These are phyloP conservation scores for Vinca minor DNA, from an alignment of 257 asterid species.

Conservation along the genomic window DNA sequence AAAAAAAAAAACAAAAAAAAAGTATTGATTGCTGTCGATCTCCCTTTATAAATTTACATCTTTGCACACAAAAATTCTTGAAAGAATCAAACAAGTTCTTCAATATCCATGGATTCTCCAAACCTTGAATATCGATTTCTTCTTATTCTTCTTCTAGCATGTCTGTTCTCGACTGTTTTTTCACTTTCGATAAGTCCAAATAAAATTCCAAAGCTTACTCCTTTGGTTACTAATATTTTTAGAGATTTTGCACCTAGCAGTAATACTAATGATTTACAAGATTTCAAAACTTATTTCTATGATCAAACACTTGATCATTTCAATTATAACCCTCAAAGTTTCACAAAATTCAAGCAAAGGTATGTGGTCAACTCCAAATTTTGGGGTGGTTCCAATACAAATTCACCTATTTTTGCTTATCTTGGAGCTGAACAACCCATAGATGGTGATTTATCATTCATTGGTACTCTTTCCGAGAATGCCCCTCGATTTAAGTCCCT, in stretches of 20 bases:
- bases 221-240: no score
- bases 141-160: constrained; percentile 1
- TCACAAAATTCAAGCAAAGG: constrained; percentile 45
- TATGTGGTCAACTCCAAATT: constrained; percentile 33
- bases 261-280: constrained; percentile 16
- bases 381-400: constrained; percentile 50
- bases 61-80: not conserved
- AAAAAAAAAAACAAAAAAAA: no score
- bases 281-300: constrained; percentile 37
- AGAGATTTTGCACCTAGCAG: no score
- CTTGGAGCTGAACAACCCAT: constrained; percentile 61
- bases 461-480: constrained; percentile 46
- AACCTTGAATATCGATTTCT: not conserved
- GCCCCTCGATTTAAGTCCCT: constrained; percentile 66
- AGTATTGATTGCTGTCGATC: not conserved
- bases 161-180: no score
- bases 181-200: constrained; percentile 1
- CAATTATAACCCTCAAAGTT: constrained; percentile 54
- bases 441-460: constrained; percentile 17
- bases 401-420: constrained; percentile 51
- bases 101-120: not conserved
- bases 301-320: constrained; percentile 73
- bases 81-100: no score
- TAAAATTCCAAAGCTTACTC: constrained; percentile 16
- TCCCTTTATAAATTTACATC: not conserved